A percentile compares a stretch with the other conserved stretches of the same genome.
Evolutionary conservation across 2,329 filamentous ascomycete genomes (phyloP).

Genomic region (Verticillium klebahnii): DNA sequence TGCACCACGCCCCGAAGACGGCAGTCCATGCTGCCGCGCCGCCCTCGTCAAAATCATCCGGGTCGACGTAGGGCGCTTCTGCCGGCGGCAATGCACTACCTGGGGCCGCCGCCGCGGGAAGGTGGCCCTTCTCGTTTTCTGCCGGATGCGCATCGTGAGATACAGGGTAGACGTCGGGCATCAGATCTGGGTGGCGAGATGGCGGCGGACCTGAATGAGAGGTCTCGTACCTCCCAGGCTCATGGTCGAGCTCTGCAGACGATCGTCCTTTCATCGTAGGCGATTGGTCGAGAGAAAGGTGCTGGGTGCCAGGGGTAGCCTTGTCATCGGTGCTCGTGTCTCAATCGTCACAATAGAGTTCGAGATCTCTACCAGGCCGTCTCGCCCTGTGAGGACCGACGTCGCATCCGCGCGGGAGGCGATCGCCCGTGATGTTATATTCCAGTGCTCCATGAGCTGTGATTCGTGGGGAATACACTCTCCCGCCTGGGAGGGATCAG

Average conservation of each 20-base stretch:
- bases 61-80: conserved; percentile 18
- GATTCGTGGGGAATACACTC: background rate
- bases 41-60: conserved; percentile 55
- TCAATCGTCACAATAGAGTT: background rate
- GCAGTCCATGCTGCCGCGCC: conserved; percentile 53
- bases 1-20: conserved; percentile 42
- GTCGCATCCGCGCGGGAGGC: background rate
- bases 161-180: background rate
- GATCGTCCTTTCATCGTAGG: background rate
- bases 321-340: background rate
- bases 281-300: background rate
- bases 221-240: background rate
- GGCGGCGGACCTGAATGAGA: background rate
- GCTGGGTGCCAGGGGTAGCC: background rate
- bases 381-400: background rate
- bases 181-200: background rate
- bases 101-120: background rate
- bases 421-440: background rate
- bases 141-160: background rate
- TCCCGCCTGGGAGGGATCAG: background rate
- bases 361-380: background rate
- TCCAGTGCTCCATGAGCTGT: background rate
- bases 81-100: background rate
- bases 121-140: background rate
- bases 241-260: background rate